These are phyloP conservation scores for Fonsecaea monophora DNA, from an alignment of 2,329 filamentous ascomycete species.

Conservation along the genomic window DNA sequence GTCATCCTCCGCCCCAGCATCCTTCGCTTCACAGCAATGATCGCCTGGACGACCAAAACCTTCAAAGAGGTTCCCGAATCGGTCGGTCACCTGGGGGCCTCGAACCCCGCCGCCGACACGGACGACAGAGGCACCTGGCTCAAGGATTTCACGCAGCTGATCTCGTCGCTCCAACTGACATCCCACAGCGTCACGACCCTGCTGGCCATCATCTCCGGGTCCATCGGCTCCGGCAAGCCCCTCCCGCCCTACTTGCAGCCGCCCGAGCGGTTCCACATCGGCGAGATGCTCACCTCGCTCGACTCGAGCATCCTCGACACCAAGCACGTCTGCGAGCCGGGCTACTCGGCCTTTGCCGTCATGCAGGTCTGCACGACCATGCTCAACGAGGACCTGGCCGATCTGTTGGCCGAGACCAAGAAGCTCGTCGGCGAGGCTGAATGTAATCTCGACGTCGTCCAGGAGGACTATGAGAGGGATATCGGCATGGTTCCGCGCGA, in stretches of 20 bases:
- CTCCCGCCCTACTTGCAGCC: constrained; percentile 74
- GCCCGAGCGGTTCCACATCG: constrained; percentile 67
- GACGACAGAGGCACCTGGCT: constrained; percentile 59
- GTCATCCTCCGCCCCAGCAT: constrained; percentile 48
- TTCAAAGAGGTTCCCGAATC: constrained; percentile 46
- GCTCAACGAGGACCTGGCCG: constrained; percentile 71
- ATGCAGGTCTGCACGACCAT: constrained; percentile 74
- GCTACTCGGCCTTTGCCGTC: constrained; percentile 76
- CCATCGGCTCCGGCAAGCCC: constrained; percentile 69
- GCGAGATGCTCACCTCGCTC: constrained; percentile 63
- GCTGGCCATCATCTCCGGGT: constrained; percentile 72
- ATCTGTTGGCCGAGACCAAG: constrained; percentile 66
- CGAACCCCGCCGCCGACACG: constrained; percentile 23
- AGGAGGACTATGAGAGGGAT: constrained; percentile 29
- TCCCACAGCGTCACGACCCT: constrained; percentile 73
- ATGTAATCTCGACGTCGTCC: constrained; percentile 66
- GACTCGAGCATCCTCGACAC: constrained; percentile 68
- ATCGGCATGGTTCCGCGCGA: constrained; percentile 18
- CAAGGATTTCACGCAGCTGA: constrained; percentile 64
- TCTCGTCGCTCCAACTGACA: constrained; percentile 66
- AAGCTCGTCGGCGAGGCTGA: constrained; percentile 75
- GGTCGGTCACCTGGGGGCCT: constrained; percentile 13
- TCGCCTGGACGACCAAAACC: constrained; percentile 68
- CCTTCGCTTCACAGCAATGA: constrained; percentile 70
- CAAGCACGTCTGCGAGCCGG: constrained; percentile 71